A percentile compares a stretch with the other conserved stretches of the same genome.
These are phyloP conservation scores for Lodderomyces elongisporus DNA, from an alignment of 1,139 yeast species.

Conservation along the genomic window DNA sequence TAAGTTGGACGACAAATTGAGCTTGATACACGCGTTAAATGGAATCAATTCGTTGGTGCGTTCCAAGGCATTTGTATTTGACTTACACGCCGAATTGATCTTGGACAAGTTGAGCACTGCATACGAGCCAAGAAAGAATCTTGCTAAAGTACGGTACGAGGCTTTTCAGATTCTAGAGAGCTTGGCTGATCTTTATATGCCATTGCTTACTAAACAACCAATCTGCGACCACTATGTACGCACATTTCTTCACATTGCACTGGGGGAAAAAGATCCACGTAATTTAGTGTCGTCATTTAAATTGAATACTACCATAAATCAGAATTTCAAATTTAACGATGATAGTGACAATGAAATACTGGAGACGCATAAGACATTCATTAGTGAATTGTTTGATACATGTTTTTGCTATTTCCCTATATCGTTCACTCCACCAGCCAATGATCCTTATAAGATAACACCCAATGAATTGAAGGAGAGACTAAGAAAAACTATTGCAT, in stretches of 20 bases:
- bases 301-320: conserved; percentile 48
- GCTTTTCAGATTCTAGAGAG: conserved; percentile 50
- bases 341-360: no score
- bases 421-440: conserved; percentile 87
- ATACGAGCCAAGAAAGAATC: conserved; percentile 56
- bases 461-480: conserved; percentile 62
- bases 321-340: conserved; percentile 31
- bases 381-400: conserved; percentile 70
- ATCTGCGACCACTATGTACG: conserved; percentile 38
- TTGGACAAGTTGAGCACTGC: conserved; percentile 36
- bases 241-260: conserved; percentile 62
- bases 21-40: conserved; percentile 47
- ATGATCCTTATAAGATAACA: conserved; percentile 84
- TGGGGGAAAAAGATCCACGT: conserved; percentile 92
- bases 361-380: conserved; percentile 35
- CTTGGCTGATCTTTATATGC: conserved; percentile 18
- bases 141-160: conserved; percentile 61
- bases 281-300: conserved; percentile 71
- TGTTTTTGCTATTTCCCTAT: conserved; percentile 96
- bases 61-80: conserved; percentile 42
- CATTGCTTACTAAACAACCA: conserved; percentile 12
- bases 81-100: conserved; percentile 28
- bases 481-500: conserved; percentile 56
- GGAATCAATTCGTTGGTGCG: conserved; percentile 51
- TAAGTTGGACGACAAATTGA: conserved; percentile 61